Evolutionary conservation across 2,329 filamentous ascomycete species (phyloP), one percentile per base, ranked within the genome.

Genomic region (Leptographium wingfieldii): DNA sequence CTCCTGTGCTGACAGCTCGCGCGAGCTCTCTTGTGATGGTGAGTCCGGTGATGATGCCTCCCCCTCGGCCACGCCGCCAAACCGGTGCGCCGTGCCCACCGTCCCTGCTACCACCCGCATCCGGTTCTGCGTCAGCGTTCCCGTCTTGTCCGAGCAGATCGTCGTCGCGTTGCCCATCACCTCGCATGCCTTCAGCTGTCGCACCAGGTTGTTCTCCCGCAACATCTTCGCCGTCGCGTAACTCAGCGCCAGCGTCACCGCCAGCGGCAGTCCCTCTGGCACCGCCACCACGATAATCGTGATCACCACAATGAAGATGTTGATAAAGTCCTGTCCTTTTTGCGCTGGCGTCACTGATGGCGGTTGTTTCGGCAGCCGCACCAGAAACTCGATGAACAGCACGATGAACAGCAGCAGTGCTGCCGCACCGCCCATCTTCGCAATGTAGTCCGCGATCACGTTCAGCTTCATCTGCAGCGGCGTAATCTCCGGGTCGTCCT

Each of bases 361-460:
- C 22, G 63, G 64, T 71, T 74, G 59, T 72, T 79, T 69, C 6
- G 77, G 76, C 3, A 96, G 79, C 14, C 82, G 74, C 55, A 85
- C 89, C 11, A 94, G 76, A 69, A 95, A 96, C 67, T 90, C 82
- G 74, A 96, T 92, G 68, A 96, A 83, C 16, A 96, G 78, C 54
- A 95, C 87, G 55, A 92, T 78, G 73, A 96, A 96, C 55, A 96
- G 77, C 10, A 90, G 74, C 16, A 94, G 76, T 64, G 87, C 90
- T 56, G 90, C 89, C 57, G 79, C 84, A 69, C 89, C 90, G 72
- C 87, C 87, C 43, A 90, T 75, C 71, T 88, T 88, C 61, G 87
- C 87, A 69, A 90, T 90, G 74, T 87, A 89, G 64, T 88, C 85
- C 61, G 87, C 87, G 64, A 91, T 83, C 62, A 82, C 77, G 68